Evolutionary conservation across 257 asterid genomes (phyloP), one percentile per base, ranked within the genome.

Genomic region (Lavandula angustifolia): DNA sequence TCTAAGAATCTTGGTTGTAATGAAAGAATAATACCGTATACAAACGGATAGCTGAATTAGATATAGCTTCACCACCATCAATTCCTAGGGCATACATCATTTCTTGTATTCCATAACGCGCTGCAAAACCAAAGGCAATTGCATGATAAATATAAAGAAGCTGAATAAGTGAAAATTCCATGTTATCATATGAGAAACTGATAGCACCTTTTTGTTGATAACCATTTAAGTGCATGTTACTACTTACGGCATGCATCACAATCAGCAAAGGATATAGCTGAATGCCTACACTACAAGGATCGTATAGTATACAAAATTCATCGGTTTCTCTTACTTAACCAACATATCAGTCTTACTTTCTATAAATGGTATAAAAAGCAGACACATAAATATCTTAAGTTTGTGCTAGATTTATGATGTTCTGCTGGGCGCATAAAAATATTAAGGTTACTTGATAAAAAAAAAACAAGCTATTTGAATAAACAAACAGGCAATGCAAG

Each of bases 21-120:
- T 11, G 16, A 32, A 55, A 52, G 66, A 76, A 41, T n/a, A 62
- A 43, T 78, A 87, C 96, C 64, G 49, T 62, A 74, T 88, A 88
- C 60, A 85, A 71, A 13, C 63, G 58, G 56, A 57, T 7, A 54
- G 91, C 91, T 47, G 87, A 79, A 10, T 62, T 58, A 76, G 81
- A 67, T 52, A 80, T 80, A 40, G 83, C 85, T 48, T 69, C 84
- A 67, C 91, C 91, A 54, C 95, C 95, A 66, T 87, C 87, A 22
- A 87, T 78, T 17, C 62, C 80, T 61, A 87, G 71, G 47, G 79
- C 81, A 78, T 62, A 44, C 29, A 78, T 71, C 66, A 85, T 70
- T 49, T 64, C 9, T 0, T 63, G 41, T 62, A 87, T 87, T 68
- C 84, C 88, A 14, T 68, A 48, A 46, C 56, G 34, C n/a, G 95